Evolutionary conservation across 2,329 filamentous ascomycete genomes (phyloP), one percentile per base, ranked within the genome.

Genomic region (Aspergillus unguis): DNA sequence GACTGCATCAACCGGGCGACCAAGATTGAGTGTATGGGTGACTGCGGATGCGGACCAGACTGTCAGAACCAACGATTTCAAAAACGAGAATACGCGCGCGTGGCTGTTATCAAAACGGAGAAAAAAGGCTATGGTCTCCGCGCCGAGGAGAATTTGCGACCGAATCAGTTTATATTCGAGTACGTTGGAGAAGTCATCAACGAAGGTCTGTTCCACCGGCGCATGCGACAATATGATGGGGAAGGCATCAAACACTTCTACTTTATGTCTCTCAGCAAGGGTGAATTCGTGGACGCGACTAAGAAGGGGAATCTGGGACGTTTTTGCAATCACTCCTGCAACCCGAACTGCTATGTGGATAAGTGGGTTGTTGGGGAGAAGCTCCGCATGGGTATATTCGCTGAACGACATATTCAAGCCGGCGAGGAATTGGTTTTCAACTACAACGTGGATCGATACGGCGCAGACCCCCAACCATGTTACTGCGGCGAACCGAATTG

Each of bases 181-280:
- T 99, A 99, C 71, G 92, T 99, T 63, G 94, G 94, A 63, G 94
- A 99, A 74, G 94, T 97, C 62, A 96, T 99, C 69, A 92, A 95
- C 64, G 92, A 99, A 73, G 81, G 84, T 29, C 87, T 87, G 8
- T 97, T 97, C 68, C 88, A 91, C 51, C 85, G 85, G 53, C 90
- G 94, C 56, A 96, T 95, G 85, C 77, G 90, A 36, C 88, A 95
- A 65, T 99, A 99, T 72, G 91, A 96, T 67, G 83, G 94, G 44
- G 90, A 97, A 71, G 92, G 92, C 56, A 96, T 99, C 80, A 96
- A 95, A 72, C 94, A 99, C 74, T 99, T 99, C 72, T 99, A 99
- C 75, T 99, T 99, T 77, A 99, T 99, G 94, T 97, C 94, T 28
- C 85, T 99, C 57, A 95, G 85, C 67, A 95, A 95, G 71, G 89